Percentiles rank a stretch among this genome's conserved stretches.
These are phyloP conservation scores for Leucogyrophana mollusca DNA, from an alignment of 768 basidiomycete species.

Conservation along the genomic window DNA sequence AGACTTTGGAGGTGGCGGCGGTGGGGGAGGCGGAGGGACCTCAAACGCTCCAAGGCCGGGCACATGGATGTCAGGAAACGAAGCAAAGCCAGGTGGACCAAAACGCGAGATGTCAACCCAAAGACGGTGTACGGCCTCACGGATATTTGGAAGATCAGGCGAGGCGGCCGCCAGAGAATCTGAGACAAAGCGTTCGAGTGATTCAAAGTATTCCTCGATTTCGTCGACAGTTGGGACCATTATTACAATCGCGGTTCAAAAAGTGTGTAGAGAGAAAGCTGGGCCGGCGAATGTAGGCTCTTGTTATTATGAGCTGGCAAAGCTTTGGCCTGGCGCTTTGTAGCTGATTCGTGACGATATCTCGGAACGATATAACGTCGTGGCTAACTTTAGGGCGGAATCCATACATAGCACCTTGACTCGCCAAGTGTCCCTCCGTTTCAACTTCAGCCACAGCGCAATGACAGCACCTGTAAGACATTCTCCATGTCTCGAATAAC, in stretches of 20 bases:
- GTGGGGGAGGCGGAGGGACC: conserved; percentile 64
- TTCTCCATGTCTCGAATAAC: no score
- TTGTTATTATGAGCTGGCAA: conserved; percentile 3
- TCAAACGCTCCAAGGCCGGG: conserved; percentile 72
- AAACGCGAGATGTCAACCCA: conserved; percentile 82
- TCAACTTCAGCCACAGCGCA: no score
- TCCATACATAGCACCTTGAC: no score
- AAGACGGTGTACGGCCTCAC: conserved; percentile 63
- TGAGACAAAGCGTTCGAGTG: conserved; percentile 61
- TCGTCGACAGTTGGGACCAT: conserved; percentile 54
- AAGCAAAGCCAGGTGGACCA: conserved; percentile 53
- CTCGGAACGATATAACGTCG: no score
- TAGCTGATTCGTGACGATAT: conserved; percentile 7
- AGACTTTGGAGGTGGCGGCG: conserved; percentile 44
- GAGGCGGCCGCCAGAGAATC: conserved; percentile 55
- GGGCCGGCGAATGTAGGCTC: neutral
- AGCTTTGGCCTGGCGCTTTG: neutral
- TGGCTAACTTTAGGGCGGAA: no score
- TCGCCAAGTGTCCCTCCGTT: no score
- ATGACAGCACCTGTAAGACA: no score
- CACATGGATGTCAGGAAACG: conserved; percentile 51
- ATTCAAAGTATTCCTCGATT: conserved; percentile 68
- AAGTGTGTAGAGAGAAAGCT: neutral
- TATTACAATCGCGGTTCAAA: neutral
- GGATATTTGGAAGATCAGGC: conserved; percentile 60